Conservation (phyloP, 176 grass and related monocot species). For the Sorghum bicolor region DNA sequence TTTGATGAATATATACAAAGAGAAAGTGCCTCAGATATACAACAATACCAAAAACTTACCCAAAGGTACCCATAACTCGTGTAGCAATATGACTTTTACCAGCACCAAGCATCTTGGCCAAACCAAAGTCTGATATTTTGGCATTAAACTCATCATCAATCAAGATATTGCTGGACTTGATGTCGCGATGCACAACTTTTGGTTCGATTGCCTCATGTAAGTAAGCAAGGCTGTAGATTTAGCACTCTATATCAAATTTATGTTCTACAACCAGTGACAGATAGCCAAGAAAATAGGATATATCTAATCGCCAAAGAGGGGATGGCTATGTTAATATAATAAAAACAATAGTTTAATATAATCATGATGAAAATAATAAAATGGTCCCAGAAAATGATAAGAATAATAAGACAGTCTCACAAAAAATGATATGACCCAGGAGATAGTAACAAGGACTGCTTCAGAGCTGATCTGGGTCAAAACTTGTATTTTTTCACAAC, state of each 20-base stretch:
- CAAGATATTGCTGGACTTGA: slow-evolving; percentile 89
- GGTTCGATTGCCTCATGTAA: slow-evolving; percentile 95
- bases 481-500: slow-evolving; percentile 10
- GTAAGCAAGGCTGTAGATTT: slow-evolving; percentile 78
- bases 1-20: slow-evolving; percentile 14
- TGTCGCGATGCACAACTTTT: slow-evolving; percentile 97
- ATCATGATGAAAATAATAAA: not conserved
- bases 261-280: not conserved
- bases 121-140: slow-evolving; percentile 95
- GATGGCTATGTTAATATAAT: not conserved
- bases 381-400: not conserved
- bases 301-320: not conserved
- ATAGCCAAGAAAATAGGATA: slow-evolving; percentile 16
- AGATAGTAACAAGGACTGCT: not conserved
- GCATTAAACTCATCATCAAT: slow-evolving; percentile 96
- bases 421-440: not conserved
- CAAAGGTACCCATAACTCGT: slow-evolving; percentile 99
- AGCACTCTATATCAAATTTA: slow-evolving; percentile 12
- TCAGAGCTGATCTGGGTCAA: slow-evolving; percentile 1
- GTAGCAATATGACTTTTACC: slow-evolving; percentile 98
- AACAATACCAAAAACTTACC: slow-evolving; percentile 46
- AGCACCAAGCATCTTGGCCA: slow-evolving; percentile 96
- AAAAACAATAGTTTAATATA: not conserved
- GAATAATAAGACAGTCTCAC: not conserved
- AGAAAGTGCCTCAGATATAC: slow-evolving; percentile 1